phyloP scores from a whole-genome alignment of 768 basidiomycete species.

The Lactarius vividus region DNA sequence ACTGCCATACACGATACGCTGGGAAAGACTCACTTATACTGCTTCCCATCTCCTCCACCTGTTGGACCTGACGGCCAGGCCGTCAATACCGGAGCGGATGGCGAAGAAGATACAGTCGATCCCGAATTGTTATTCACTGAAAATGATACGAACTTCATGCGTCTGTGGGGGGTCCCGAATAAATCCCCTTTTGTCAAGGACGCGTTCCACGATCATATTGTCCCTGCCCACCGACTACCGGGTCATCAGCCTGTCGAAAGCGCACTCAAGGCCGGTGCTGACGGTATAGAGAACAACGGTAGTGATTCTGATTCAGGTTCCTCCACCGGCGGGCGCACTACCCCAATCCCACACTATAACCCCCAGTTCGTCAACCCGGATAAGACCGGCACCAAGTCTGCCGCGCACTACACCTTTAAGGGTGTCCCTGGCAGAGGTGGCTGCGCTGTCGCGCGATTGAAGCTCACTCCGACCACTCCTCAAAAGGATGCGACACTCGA shows the following conservation, averaged over 20 bases:
- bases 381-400: conserved; percentile 86
- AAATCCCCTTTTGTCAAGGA: conserved; percentile 86
- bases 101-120: conserved; percentile 64
- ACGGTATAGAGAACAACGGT: conserved; percentile 17
- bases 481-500: conserved; percentile 77
- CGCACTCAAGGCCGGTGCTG: conserved; percentile 23
- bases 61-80: conserved; percentile 65
- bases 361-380: conserved; percentile 79
- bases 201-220: conserved; percentile 97
- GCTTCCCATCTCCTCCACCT: conserved; percentile 89
- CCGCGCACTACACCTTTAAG: conserved; percentile 84
- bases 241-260: conserved; percentile 27
- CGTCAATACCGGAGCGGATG: conserved; percentile 49
- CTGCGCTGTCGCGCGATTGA: conserved; percentile 91
- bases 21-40: conserved; percentile 79
- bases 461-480: conserved; percentile 75
- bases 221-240: conserved; percentile 75
- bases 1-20: conserved; percentile 72
- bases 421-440: conserved; percentile 90
- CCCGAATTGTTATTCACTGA: conserved; percentile 93
- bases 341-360: conserved; percentile 50
- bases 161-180: conserved; percentile 89
- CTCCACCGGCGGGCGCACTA: conserved; percentile 45
- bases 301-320: conserved; percentile 36
- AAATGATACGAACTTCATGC: conserved; percentile 93